phyloP scores from a whole-genome alignment of 371 early-diverging fungal genomes.

The Apophysomyces trapeziformis region DNA sequence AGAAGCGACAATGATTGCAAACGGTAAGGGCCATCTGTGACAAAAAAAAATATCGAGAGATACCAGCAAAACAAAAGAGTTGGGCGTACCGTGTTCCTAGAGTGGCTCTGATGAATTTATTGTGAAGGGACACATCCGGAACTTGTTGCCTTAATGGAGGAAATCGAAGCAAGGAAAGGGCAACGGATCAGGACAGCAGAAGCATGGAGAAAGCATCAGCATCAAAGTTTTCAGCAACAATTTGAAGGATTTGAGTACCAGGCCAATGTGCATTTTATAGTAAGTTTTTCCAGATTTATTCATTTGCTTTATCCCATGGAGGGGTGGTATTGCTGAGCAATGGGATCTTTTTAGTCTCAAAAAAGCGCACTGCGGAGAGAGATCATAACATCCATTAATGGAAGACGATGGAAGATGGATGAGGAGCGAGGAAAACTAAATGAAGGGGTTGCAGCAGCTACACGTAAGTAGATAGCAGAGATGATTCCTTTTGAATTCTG shows the following conservation, averaged over 20 bases:
- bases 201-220: conserved; percentile 57
- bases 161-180: conserved; percentile 61
- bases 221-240: conserved; percentile 49
- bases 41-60: not conserved
- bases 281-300: conserved; percentile 25
- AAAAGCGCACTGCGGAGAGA: conserved; percentile 38
- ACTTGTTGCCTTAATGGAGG: conserved; percentile 56
- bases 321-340: no score
- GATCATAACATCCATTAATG: conserved; percentile 28
- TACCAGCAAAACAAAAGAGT: no score
- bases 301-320: no score
- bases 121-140: conserved; percentile 61
- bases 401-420: conserved; percentile 35
- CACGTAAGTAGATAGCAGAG: not conserved
- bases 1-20: conserved; percentile 62
- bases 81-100: no score
- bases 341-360: conserved; percentile 34
- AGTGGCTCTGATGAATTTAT: no score
- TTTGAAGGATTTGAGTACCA: conserved; percentile 61
- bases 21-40: conserved; percentile 36
- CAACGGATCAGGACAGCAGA: conserved; percentile 58
- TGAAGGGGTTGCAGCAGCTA: conserved; percentile 14
- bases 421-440: conserved; percentile 33
- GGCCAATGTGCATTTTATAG: conserved; percentile 55
- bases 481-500: not conserved